phyloP scores from a whole-genome alignment of 352 stramenopile species.

The Globisporangium ultimum region DNA sequence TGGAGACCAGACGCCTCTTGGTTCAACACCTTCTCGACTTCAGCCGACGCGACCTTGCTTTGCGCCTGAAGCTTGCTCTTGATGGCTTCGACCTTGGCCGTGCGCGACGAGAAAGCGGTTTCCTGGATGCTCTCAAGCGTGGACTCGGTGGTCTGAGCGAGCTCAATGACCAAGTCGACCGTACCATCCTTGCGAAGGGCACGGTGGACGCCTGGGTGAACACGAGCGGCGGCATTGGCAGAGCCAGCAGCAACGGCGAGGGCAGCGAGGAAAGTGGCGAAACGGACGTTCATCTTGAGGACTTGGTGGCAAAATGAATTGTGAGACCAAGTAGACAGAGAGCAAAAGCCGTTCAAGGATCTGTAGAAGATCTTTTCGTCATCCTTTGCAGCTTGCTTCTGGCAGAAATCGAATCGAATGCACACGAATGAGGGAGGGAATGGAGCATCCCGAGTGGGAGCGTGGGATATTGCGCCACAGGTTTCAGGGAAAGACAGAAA shows the following conservation, averaged over 20 bases:
- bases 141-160: constrained; percentile 21
- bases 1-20: constrained; percentile 1
- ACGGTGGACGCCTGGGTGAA: constrained; percentile 20
- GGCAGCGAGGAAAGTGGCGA: constrained; percentile 5
- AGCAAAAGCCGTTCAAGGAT: too few relatives aligned
- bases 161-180: constrained; percentile 31
- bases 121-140: constrained; percentile 18
- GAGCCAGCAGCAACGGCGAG: not conserved
- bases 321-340: too few relatives aligned
- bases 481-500: too few relatives aligned
- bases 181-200: constrained; percentile 23
- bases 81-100: constrained; percentile 15
- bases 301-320: too few relatives aligned
- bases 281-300: constrained; percentile 9
- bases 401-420: too few relatives aligned
- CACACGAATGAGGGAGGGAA: too few relatives aligned
- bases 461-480: too few relatives aligned
- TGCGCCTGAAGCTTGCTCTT: not conserved
- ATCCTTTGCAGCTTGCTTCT: too few relatives aligned
- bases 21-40: too few relatives aligned
- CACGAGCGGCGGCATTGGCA: not conserved
- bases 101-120: too few relatives aligned
- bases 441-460: too few relatives aligned
- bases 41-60: constrained; percentile 2
- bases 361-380: too few relatives aligned